Conservation (phyloP, 2,329 filamentous ascomycete species). For the Paraphaeosphaeria minitans region DNA sequence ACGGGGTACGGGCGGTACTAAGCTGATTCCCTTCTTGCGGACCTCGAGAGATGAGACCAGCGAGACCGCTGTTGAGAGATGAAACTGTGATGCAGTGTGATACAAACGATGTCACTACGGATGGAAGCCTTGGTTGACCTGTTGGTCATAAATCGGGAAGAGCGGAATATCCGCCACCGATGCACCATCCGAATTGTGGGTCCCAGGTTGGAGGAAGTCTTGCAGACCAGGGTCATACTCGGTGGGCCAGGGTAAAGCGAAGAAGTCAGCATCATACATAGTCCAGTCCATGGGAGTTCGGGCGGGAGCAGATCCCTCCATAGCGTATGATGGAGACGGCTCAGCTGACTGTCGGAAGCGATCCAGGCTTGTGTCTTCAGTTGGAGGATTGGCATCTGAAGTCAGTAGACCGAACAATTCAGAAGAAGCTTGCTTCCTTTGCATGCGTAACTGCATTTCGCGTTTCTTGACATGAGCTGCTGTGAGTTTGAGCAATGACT, state of each 20-base stretch:
- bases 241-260: slow-evolving; percentile 35
- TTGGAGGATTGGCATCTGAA: slow-evolving; percentile 10
- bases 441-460: slow-evolving; percentile 27
- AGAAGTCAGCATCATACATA: slow-evolving; percentile 41
- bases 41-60: slow-evolving; percentile 59
- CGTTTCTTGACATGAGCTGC: slow-evolving; percentile 31
- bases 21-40: slow-evolving; percentile 59
- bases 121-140: slow-evolving; percentile 19
- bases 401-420: slow-evolving; percentile 36
- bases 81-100: not conserved
- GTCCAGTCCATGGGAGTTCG: slow-evolving; percentile 32
- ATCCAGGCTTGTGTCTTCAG: not conserved
- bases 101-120: slow-evolving; percentile 3
- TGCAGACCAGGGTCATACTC: slow-evolving; percentile 40
- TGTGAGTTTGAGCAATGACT: slow-evolving; percentile 33
- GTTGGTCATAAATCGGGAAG: slow-evolving; percentile 39
- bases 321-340: slow-evolving; percentile 8
- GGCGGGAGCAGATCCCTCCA: slow-evolving; percentile 13
- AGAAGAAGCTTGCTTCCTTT: slow-evolving; percentile 37
- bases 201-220: slow-evolving; percentile 39
- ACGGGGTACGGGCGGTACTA: slow-evolving; percentile 59
- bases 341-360: not conserved
- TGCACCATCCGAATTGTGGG: slow-evolving; percentile 33
- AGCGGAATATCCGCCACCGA: slow-evolving; percentile 40
- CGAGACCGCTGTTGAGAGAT: slow-evolving; percentile 39